A percentile compares a stretch with the other conserved stretches of the same genome.
Conservation (phyloP, 2,329 filamentous ascomycete genomes). For the Rhexocercosporidium sp. region DNA sequence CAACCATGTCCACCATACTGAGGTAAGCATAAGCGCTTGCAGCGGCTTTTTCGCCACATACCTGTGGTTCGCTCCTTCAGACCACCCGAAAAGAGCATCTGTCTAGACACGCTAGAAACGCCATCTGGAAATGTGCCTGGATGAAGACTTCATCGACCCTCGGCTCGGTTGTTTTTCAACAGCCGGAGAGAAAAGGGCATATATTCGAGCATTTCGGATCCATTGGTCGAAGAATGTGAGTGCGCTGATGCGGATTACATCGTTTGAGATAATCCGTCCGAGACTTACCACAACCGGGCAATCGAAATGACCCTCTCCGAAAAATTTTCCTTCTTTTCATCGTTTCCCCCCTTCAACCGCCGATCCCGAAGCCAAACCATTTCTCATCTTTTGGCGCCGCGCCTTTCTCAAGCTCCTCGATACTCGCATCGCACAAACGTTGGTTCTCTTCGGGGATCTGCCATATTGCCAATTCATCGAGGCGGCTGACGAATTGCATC, state of each 20-base stretch:
- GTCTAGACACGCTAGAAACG: background rate
- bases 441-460: slow-evolving; percentile 51
- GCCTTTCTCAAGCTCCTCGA: slow-evolving; percentile 53
- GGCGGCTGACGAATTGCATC: slow-evolving; percentile 62
- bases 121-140: background rate
- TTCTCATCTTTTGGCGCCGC: slow-evolving; percentile 54
- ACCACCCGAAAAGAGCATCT: background rate
- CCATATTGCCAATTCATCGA: slow-evolving; percentile 51
- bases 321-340: background rate
- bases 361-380: slow-evolving; percentile 47
- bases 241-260: no score
- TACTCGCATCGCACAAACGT: slow-evolving; percentile 50
- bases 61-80: background rate
- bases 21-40: background rate
- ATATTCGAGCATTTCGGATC: no score
- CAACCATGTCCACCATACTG: background rate
- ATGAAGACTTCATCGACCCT: background rate
- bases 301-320: background rate
- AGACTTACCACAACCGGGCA: background rate
- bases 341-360: slow-evolving; percentile 10
- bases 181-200: no score
- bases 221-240: no score
- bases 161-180: background rate
- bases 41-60: slow-evolving; percentile 1
- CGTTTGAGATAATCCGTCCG: background rate